Evolutionary conservation across 176 grass and related monocot genomes (phyloP).

Genomic region (Aegilops sharonensis): DNA sequence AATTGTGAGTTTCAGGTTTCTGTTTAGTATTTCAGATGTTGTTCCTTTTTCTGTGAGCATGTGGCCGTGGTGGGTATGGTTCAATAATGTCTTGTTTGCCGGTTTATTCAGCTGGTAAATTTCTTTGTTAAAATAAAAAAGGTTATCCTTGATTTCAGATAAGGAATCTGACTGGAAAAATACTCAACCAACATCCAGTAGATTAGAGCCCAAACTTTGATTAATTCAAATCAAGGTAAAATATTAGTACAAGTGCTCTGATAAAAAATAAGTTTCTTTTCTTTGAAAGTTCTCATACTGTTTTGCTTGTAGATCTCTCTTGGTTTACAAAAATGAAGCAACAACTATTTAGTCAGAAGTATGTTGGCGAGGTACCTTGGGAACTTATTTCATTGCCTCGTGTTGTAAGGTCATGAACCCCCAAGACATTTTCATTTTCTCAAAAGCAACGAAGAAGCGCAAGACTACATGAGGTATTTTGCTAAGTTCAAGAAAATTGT

Average conservation of each 20-base stretch:
- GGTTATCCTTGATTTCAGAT: slow-evolving; percentile 51
- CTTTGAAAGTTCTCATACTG: slow-evolving; percentile 17
- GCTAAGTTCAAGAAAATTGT: no score
- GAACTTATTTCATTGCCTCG: no score
- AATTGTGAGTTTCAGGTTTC: slow-evolving; percentile 49
- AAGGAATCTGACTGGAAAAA: slow-evolving; percentile 71
- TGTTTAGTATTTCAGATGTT: neutral
- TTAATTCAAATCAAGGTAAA: slow-evolving; percentile 84
- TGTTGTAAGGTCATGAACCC: no score
- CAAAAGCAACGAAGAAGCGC: no score
- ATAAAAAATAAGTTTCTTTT: slow-evolving; percentile 3
- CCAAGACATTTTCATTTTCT: no score
- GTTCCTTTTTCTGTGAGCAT: slow-evolving; percentile 7
- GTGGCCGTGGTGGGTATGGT: neutral
- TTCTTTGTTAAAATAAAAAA: neutral
- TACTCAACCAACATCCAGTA: slow-evolving; percentile 46
- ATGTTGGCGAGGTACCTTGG: no score
- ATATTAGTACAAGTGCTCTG: neutral
- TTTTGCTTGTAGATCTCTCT: slow-evolving; percentile 22
- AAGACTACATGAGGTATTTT: no score
- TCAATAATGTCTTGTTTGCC: neutral
- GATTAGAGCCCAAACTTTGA: slow-evolving; percentile 69
- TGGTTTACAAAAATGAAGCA: no score
- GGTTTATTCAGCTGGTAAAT: neutral
- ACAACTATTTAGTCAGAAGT: no score